Evolutionary conservation across 2,329 filamentous ascomycete species (phyloP), one percentile per base, ranked within the genome.

Genomic region (Ophiostoma sp.): DNA sequence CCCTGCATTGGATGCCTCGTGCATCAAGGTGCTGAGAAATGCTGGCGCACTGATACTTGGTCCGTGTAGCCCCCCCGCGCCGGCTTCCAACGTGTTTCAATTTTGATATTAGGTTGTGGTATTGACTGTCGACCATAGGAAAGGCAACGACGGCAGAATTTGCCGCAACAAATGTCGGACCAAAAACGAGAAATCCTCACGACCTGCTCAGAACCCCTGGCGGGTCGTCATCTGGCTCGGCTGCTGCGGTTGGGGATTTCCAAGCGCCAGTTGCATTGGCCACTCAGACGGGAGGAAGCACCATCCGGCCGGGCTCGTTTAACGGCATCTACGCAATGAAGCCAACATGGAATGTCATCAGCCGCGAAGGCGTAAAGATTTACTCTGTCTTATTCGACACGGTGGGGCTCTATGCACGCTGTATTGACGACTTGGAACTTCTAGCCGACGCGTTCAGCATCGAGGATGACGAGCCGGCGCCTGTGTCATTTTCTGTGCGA

Each of bases 191-290:
- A 3, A 93, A 93, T 78, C 89, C 90, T 0, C 86, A 88, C 74
- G 82, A 86, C 74, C 74, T 81, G 0, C 74, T 73, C 0, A 83
- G 85, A 4, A 92, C 90, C 0, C 90, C 91, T 0, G 91, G 91
- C 0, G 91, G 91, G 63, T 92, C 90, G 0, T 92, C 89, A 0
- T 89, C 89, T 0, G 91, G 91, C 0, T 92, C 90, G 0, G 91
- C 84, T 0, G 90, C 90, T 0, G 90, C 89, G 0, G 90, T 93
- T 0, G 90, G 83, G 7, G 91, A 92, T 75, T 86, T 87, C 70
- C 90, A 92, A 75, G 86, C 85, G 0, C 88, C 90, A 0, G 77
- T 92, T 12, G 85, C 82, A 0, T 81, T 93, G 0, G 91, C 90
- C 0, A 91, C 90, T 0, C 90, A 93, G 77, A 93, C 90, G 0